Evolutionary conservation across 148 eudicot species (phyloP), one percentile per base, ranked within the genome.

Genomic region (Vaccinium darrowii): DNA sequence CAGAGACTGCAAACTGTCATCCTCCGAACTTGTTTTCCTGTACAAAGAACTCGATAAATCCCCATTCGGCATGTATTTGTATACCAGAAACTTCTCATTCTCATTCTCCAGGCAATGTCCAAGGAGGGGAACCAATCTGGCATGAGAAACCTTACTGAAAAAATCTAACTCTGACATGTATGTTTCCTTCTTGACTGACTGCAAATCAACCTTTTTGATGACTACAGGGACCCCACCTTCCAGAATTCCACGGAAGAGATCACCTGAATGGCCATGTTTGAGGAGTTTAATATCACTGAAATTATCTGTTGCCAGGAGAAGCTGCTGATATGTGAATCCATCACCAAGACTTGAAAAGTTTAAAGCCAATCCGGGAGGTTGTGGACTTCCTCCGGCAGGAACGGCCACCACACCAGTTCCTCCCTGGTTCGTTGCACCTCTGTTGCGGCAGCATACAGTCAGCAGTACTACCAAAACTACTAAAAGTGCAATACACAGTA

Each of bases 181-280:
- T 11, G 89, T 82, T 60, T 97, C 98, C 86, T 90, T 89, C 86
- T 89, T 93, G 33, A 91, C 92, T 5, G 91, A 74, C 81, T 69
- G 84, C 85, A 92, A 86, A 87, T 92, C 90, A 21, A 95, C 82
- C 91, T 80, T 97, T 83, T 97, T 97, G 36, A 97, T 85, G 30
- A 97, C 94, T 54, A 93, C 90, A 39, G 91, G 93, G 47, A 87
- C 76, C 77, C 96, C 98, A 53, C 93, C 95, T 87, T 97, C 98
- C 47, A 95, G 80, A 65, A 87, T 76, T 78, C 96, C 99, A 49
- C 88, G 86, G 80, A 81, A 97, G 58, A 97, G 89, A 86, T 97
- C 98, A 33, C 99, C 99, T 8, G 99, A 95, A 86, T 93, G 98
- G 21, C 98, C 99, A 51, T 93, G 86, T 84, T 95, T 95, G 25